Base-by-base conservation (phyloP, 2,329 filamentous ascomycete genomes). In the Microdochium nivale region DNA sequence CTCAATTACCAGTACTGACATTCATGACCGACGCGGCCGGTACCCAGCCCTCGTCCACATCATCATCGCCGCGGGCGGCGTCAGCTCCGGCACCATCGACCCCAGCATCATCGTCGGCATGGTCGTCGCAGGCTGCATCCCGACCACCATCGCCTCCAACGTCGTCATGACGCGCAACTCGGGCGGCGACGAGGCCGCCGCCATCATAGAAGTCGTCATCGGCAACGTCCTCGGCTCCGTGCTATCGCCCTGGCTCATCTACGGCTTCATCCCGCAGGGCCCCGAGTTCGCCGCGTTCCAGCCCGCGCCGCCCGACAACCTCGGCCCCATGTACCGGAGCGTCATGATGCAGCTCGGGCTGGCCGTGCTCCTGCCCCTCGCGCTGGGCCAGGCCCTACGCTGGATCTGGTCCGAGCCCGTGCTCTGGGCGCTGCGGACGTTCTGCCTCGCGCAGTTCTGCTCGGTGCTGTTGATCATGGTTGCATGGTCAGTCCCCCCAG, bases 111-210 rank as follows among this genome's bases (percentile, higher is more conserved):
- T 89, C 27, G 77, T 86, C 2, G 86, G 86, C 10, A 80, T 88
- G 63, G 74, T 88, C 2, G 79, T 86, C 37, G 74, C 82, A 1
- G 77, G 81, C n/a, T 85, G 80, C 60, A 79, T 87, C 3, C 84
- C 86, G 1, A 89, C 86, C 0, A 88, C 86, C 0, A 86, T 88
- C 59, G 79, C 83, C 8, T 87, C 81, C 47, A 88, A 88, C 62
- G 82, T 87, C 8, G 82, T 88, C 40, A 88, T 88, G 84, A 88
- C 86, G 5, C 71, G 83, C 25, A 75, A 80, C 37, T 80, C 86
- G 0, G 80, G 84, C 35, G 86, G 86, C 4, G 86, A 88, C 57
- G 79, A 83, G 53, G 79, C 79, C 2, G 79, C 81, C 0, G 79
- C 79, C 48, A 74, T 86, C 54, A 83, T 88, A 30, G 84, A 87